Evolutionary conservation across 179 eudicot genomes (phyloP).

Genomic region (Silene vulgaris): DNA sequence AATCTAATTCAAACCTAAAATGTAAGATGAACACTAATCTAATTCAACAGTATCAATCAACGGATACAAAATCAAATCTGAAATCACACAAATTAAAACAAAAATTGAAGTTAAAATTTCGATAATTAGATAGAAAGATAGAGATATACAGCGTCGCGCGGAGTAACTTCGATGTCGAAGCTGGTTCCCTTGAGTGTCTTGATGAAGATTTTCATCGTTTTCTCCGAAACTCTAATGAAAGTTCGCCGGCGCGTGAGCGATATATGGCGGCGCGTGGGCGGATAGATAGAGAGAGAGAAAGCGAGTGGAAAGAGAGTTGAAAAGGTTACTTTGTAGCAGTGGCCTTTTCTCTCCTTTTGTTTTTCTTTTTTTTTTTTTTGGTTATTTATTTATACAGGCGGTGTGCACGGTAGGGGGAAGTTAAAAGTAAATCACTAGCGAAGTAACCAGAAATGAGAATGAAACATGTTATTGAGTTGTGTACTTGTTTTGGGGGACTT

Average conservation of each 20-base stretch:
- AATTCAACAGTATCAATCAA: neutral
- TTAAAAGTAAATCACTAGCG: too few species aligned
- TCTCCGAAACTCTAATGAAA: neutral
- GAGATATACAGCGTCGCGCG: neutral
- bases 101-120: neutral
- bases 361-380: neutral
- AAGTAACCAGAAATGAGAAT: too few species aligned
- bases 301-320: neutral
- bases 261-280: conserved; percentile 7
- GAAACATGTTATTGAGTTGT: too few species aligned
- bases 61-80: neutral
- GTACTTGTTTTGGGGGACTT: too few species aligned
- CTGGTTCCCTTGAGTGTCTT: conserved; percentile 8
- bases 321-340: neutral
- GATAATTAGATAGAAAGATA: neutral
- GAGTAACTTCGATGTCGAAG: conserved; percentile 11
- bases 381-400: neutral
- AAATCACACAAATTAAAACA: neutral
- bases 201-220: conserved; percentile 10
- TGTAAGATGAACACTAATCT: neutral
- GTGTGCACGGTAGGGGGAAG: too few species aligned
- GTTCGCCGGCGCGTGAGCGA: neutral
- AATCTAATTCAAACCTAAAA: neutral
- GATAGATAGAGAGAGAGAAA: neutral
- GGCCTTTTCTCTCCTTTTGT: neutral